Evolutionary conservation across 371 early-diverging fungal species (phyloP), one percentile per base, ranked within the genome.

Genomic region (Mortierella sp.): DNA sequence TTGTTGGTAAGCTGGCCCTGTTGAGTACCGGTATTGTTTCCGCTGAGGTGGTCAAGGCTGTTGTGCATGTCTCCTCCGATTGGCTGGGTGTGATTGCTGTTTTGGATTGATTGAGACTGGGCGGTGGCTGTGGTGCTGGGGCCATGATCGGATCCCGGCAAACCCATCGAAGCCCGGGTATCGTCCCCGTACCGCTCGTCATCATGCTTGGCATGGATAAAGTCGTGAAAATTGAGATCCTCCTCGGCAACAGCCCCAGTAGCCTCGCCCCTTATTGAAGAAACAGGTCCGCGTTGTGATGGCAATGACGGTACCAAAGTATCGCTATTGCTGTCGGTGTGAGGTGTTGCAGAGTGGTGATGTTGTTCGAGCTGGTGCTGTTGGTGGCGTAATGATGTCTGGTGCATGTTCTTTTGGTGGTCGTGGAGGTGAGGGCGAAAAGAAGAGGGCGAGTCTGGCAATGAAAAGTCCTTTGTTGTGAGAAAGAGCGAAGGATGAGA

Each of bases 201-300:
- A 31, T 73, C 77, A 59, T 82, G 77, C 53, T 77, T 82, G 71
- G 82, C n/a, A 59, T 82, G 82, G 51, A 82, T 82, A 54, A 77
- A 82, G 61, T 82, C 82, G 26, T 77, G 77, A 71, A 82, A 82
- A 34, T 82, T 82, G 82, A 82, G 71, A 0, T 80, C 76, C 4
- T 80, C 81, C 31, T 80, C 76, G 21, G 19, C 48, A 34, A n/a
- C 40, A 44, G 37, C 34, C 9, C 11, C 5, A 5, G 21, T 34
- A 37, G 21, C 40, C 40, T 75, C 44, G 37, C n/a, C 11, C 28
- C 59, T 48, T 34, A 48, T 19, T 55, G 76, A 37, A 3, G 57
- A 44, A 48, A 43, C 28, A 13, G 24, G 46, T 34, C 37, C 46
- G 10, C 13, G 44, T 16, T 34, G 54, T 31, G 44, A 14, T 31